Percentiles rank a stretch among this genome's conserved stretches.
Evolutionary conservation across 2,329 filamentous ascomycete genomes (phyloP).

Genomic region (Cladosporium sphaerospermum): DNA sequence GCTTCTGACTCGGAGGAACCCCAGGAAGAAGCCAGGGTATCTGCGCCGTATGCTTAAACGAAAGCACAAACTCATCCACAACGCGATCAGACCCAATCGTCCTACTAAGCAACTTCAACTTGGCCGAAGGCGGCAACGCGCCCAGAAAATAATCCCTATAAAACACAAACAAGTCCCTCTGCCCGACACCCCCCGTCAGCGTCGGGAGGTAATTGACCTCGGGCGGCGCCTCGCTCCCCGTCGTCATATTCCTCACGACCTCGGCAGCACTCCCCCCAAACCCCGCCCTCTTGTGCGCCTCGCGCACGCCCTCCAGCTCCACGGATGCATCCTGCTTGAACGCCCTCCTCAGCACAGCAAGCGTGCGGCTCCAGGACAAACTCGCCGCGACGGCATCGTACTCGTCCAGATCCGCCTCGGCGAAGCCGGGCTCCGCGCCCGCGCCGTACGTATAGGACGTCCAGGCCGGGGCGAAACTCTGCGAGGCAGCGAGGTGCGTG

Average conservation of each 20-base stretch:
- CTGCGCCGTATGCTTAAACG: constrained; percentile 51
- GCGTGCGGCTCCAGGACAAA: constrained; percentile 38
- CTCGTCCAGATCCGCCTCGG: constrained; percentile 34
- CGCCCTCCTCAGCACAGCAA: constrained; percentile 30
- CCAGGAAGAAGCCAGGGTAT: constrained; percentile 54
- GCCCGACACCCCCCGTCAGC: constrained; percentile 38
- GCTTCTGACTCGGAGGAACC: constrained; percentile 49
- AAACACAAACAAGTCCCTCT: constrained; percentile 42
- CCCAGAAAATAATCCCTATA: constrained; percentile 53
- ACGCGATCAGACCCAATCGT: constrained; percentile 52
- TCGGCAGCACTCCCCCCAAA: constrained; percentile 22
- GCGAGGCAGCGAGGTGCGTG: constrained; percentile 36
- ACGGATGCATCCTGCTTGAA: constrained; percentile 20
- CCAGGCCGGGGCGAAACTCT: constrained; percentile 33
- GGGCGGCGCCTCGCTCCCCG: constrained; percentile 14
- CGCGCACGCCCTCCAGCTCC: constrained; percentile 32
- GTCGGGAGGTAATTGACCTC: constrained; percentile 37
- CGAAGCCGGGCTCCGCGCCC: constrained; percentile 34
- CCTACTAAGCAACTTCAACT: constrained; percentile 48
- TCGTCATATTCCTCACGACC: constrained; percentile 27
- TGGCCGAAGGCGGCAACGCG: constrained; percentile 47
- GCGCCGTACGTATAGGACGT: constrained; percentile 34
- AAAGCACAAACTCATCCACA: constrained; percentile 53
- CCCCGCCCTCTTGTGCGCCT: constrained; percentile 27
- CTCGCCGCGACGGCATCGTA: constrained; percentile 37